These are phyloP conservation scores for Gynostemma pentaphyllum DNA, from an alignment of 306 rosid genomes.

Conservation along the genomic window DNA sequence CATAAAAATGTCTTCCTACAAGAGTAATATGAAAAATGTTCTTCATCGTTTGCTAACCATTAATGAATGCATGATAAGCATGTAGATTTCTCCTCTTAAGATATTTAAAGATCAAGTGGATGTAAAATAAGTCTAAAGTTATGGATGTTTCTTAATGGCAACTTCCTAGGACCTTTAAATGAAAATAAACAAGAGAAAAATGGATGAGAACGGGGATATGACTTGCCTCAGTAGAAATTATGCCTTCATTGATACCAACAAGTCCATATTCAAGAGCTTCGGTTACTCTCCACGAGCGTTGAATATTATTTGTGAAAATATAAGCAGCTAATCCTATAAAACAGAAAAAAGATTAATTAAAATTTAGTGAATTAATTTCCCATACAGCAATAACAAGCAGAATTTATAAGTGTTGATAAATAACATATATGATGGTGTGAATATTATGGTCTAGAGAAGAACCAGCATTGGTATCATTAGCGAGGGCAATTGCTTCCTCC, in stretches of 20 bases:
- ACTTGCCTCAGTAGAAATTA: slow-evolving; percentile 84
- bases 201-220: slow-evolving; percentile 11
- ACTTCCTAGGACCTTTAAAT: not conserved
- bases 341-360: not conserved
- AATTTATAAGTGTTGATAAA: not conserved
- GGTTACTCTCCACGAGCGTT: slow-evolving; percentile 90
- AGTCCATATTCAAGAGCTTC: slow-evolving; percentile 96
- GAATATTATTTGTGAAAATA: slow-evolving; percentile 70
- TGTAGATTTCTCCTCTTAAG: not conserved
- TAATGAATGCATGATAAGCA: not conserved
- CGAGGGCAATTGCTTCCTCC: slow-evolving; percentile 76
- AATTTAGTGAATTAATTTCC: not conserved
- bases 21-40: no score
- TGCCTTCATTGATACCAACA: slow-evolving; percentile 90
- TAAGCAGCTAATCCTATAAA: slow-evolving; percentile 84
- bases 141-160: not conserved
- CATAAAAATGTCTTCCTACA: no score
- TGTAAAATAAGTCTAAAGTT: not conserved
- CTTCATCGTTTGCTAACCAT: not conserved
- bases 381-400: not conserved
- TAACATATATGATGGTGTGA: not conserved
- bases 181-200: not conserved
- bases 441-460: slow-evolving; percentile 14
- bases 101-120: not conserved
- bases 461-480: slow-evolving; percentile 89